Evolutionary conservation across 2,329 filamentous ascomycete species (phyloP), one percentile per base, ranked within the genome.

Genomic region (Colletotrichum cereale): DNA sequence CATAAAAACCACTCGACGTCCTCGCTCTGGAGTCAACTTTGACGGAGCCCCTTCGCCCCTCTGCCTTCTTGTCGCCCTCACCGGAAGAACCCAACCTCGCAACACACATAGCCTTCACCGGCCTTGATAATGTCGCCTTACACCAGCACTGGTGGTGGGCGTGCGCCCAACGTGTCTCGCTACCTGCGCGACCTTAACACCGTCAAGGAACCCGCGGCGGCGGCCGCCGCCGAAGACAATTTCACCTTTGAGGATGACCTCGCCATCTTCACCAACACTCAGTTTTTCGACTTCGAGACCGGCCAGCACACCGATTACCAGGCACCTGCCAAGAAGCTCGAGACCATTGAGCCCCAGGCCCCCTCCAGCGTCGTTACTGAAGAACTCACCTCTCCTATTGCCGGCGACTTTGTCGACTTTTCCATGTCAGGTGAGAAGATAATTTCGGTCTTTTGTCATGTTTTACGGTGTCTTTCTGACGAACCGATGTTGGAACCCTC

Each of bases 171-270:
- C 82, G 93, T 97, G 83, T 95, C 94, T 79, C 92, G 95, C 79
- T 97, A 96, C 84, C 88, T 98, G 75, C 92, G 93, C 78, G 92
- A 95, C 76, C 87, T 98, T 77, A 97, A 97, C 85, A 89, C 90
- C 73, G 85, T 92, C 73, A 89, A 90, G 76, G 66, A 70, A 31
- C 44, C 58, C 42, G 88, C 92, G 64, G 86, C 91, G 73, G 88
- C 86, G 63, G 87, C 92, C 65, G 86, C 91, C 73, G 88, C 86
- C 63, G 87, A 91, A 72, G 89, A 92, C 65, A 82, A 86, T 62
- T 88, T 91, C 81, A 87, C 87, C 76, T 84, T 92, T 74, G 91
- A 93, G 76, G 90, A 92, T 72, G 91, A 95, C 74, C 85, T 96
- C 62, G 91, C 91, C 62, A 87, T 95, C 77, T 96, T 95, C 83